Percentiles rank a stretch among this genome's conserved stretches.
These are phyloP conservation scores for Fusarium tupiense DNA, from an alignment of 2,329 filamentous ascomycete genomes.

Conservation along the genomic window DNA sequence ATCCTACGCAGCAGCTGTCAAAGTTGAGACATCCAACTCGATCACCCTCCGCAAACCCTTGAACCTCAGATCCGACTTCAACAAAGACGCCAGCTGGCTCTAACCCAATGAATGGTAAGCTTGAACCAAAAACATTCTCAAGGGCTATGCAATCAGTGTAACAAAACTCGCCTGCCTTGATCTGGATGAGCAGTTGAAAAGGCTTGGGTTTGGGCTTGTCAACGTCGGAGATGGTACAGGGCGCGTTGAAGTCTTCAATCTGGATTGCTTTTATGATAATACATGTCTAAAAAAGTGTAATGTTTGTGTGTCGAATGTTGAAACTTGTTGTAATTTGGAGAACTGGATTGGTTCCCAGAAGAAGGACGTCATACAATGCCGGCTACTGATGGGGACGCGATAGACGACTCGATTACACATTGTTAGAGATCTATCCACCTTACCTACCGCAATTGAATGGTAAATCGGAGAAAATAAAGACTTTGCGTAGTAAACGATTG, in stretches of 20 bases:
- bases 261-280: neutral
- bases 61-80: neutral
- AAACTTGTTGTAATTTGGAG: accelerated
- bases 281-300: accelerated
- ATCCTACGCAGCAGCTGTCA: neutral
- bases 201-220: neutral
- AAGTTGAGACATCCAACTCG: conserved; percentile 15
- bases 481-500: accelerated
- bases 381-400: neutral
- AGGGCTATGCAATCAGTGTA: conserved; percentile 15
- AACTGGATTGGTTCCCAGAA: neutral
- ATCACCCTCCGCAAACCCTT: neutral
- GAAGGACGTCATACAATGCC: neutral
- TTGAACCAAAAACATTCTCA: neutral
- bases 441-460: neutral
- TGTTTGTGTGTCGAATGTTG: neutral
- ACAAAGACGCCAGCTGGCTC: neutral
- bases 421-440: accelerated
- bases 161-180: conserved; percentile 3
- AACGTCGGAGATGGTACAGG: neutral
- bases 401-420: neutral
- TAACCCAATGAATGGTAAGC: neutral
- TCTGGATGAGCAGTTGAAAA: neutral
- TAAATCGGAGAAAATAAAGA: accelerated
- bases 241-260: neutral